Conservation (phyloP, 805 yeast species). For the Candida andamanensis region DNA sequence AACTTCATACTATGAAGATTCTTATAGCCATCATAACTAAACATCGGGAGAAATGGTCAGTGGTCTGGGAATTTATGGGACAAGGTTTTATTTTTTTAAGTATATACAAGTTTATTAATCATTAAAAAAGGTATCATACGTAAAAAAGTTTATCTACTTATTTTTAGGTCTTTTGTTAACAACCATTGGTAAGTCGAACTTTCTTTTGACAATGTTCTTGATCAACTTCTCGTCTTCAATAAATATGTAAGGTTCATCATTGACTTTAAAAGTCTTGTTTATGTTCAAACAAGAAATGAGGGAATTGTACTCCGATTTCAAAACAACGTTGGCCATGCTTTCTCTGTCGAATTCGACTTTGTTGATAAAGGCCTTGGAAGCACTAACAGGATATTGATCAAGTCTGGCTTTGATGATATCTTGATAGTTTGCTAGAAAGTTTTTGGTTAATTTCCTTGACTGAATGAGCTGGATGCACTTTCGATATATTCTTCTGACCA, state of each 20-base stretch:
- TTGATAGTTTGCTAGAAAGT: conserved; percentile 24
- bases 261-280: conserved; percentile 19
- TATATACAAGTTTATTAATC: neutral
- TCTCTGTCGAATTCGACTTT: conserved; percentile 15
- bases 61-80: too few species aligned
- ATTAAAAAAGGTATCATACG: neutral
- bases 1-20: too few species aligned
- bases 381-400: conserved; percentile 43
- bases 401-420: conserved; percentile 32
- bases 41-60: too few species aligned
- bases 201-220: conserved; percentile 53
- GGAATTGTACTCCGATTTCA: conserved; percentile 52
- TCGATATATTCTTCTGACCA: conserved; percentile 48
- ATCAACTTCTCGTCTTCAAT: conserved; percentile 58
- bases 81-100: too few species aligned
- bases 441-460: conserved; percentile 41
- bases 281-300: conserved; percentile 36
- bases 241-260: conserved; percentile 27
- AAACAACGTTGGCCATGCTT: conserved; percentile 50
- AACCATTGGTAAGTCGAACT: conserved; percentile 9
- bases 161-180: neutral
- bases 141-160: conserved; percentile 1
- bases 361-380: conserved; percentile 15
- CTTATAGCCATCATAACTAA: too few species aligned
- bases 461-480: conserved; percentile 62